Evolutionary conservation across 2,329 filamentous ascomycete species (phyloP), one percentile per base, ranked within the genome.

Genomic region (Arthrinium phaeospermum): DNA sequence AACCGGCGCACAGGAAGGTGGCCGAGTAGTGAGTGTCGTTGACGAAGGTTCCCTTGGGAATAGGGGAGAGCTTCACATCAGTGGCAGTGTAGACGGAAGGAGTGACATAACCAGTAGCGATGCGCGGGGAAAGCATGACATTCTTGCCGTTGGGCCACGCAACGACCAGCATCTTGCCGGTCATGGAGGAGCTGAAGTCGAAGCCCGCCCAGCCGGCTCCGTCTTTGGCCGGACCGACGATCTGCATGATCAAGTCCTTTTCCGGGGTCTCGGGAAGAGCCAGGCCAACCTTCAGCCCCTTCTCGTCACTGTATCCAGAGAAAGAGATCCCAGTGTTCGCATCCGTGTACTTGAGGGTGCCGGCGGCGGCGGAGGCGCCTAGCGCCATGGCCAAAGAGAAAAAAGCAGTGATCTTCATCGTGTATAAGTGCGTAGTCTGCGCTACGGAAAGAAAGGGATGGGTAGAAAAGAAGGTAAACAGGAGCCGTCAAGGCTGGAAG

Each of bases 191-290:
- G 12, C 83, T 82, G 44, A 88, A 79, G 27, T 83, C 85, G 34
- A 87, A 81, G 72, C 85, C 87, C 68, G 83, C 85, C 83, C 86
- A 90, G 73, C 87, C 86, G 3, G 69, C 74, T n/a, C 82, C 82
- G 71, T 85, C 82, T 7, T 75, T 79, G n/a, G 81, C 75, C 1
- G 83, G 83, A 0, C 79, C 79, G 1, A 88, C 84, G 64, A 91
- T 82, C 76, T 89, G 86, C 10, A 85, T 86, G 73, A 90, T 88
- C 75, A 90, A 85, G 78, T 90, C 88, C 14, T 83, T 83, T 0
- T 79, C 82, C 19, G 85, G 79, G 14, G 80, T 84, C 73, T 87
- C 82, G 1, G 88, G 87, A 2, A 89, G 77, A 1, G 85, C 86
- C 51, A 90, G 82, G 76, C 86, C 87, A 71, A 89, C 85, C 37